Evolutionary conservation across 306 rosid species (phyloP), one percentile per base, ranked within the genome.

Genomic region (Pterocarpus macrocarpus): DNA sequence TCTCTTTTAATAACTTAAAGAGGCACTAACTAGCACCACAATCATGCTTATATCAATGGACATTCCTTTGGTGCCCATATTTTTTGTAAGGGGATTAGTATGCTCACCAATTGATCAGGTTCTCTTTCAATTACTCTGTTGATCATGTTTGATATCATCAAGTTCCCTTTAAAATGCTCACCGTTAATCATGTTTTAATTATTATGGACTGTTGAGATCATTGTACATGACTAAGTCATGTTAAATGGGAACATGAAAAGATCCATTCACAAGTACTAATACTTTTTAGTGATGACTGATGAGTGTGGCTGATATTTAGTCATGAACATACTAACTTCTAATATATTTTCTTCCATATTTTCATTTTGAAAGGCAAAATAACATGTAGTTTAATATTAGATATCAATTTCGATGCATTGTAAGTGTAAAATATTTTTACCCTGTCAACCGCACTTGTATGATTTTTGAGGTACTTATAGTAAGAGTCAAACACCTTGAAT

Each of bases 1-100:
- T 59, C 71, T 13, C 34, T 81, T 59, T 32, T 55, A 75, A 43
- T 16, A 52, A 68, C 73, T 12, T 71, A 28, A 8, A 53, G 13
- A 73, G 28, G 45, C 73, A 79, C n/a, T 30, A 56, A 43, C 58
- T 7, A 44, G 16, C 33, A 44, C 45, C 8, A 81, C 39, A 50
- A 17, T 33, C 39, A 55, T 1, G 32, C 28, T 55, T 16, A n/a
- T 55, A 55, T 7, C 61, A 16, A 55, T 6, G 9, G 30, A 6
- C 61, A 55, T 55, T n/a, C 61, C 9, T 55, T 16, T 7, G 28
- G 17, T 7, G 5, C 30, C 7, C 61, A 4, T 14, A n/a, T n/a
- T 16, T 47, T 55, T 55, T 16, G 30, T 7, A 55, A 16, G 61
- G 61, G 32, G 6, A 55, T 55, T 6, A 16, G n/a, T 8, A 55